Evolutionary conservation across 2,329 filamentous ascomycete species (phyloP).

Genomic region (Microsporum canis): DNA sequence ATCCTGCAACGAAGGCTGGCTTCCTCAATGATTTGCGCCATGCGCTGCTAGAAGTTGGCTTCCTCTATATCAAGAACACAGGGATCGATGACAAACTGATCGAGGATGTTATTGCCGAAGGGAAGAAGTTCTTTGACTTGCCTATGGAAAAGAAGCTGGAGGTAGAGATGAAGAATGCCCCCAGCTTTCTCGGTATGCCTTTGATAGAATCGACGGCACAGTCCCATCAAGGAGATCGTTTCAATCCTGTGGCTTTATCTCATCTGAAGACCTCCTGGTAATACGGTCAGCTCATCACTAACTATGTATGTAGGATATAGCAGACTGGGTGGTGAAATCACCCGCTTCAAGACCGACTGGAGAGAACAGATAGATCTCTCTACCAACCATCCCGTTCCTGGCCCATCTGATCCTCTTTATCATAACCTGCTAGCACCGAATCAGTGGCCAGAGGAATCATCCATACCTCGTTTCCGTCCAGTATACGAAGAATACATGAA

Average conservation of each 20-base stretch:
- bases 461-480: conserved; percentile 56
- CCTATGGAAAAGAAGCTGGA: conserved; percentile 62
- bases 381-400: conserved; percentile 60
- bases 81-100: conserved; percentile 58
- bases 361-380: conserved; percentile 80
- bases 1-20: conserved; percentile 54
- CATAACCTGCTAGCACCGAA: conserved; percentile 64
- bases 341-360: conserved; percentile 64
- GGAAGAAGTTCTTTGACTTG: conserved; percentile 64
- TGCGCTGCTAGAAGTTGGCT: conserved; percentile 76
- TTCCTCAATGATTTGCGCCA: conserved; percentile 62
- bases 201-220: conserved; percentile 28
- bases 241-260: neutral
- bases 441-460: conserved; percentile 60
- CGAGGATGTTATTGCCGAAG: conserved; percentile 53
- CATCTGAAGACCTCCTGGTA: neutral
- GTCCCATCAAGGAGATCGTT: neutral
- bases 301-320: conserved; percentile 21
- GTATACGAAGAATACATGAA: conserved; percentile 65
- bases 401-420: conserved; percentile 53
- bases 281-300: neutral
- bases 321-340: conserved; percentile 49
- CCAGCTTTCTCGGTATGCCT: conserved; percentile 58
- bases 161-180: conserved; percentile 63
- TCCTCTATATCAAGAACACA: conserved; percentile 73